A percentile compares a stretch with the other conserved stretches of the same genome.
Conservation (phyloP, 805 yeast genomes). For the Myxozyma geophila region DNA sequence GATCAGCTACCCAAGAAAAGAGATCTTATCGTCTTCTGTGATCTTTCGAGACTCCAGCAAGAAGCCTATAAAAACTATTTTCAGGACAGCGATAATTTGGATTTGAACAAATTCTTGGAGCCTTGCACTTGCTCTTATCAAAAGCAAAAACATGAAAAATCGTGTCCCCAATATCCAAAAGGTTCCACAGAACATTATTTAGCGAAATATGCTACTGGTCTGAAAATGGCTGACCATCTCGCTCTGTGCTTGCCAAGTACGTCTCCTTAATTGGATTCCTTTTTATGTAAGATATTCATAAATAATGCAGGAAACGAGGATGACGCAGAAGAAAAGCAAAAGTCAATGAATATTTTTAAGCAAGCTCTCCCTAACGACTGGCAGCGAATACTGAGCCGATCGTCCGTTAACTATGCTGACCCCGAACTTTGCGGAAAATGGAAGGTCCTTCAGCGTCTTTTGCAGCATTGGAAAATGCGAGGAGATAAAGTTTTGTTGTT, state of each 20-base stretch:
- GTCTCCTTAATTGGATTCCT: background rate
- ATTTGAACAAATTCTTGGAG: background rate
- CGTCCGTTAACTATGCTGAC: conserved; percentile 25
- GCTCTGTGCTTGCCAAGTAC: conserved; percentile 27
- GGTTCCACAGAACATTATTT: conserved; percentile 23
- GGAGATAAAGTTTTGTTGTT: conserved; percentile 32
- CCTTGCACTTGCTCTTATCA: conserved; percentile 11
- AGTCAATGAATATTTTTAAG: conserved; percentile 13
- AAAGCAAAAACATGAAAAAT: background rate
- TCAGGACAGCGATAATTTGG: conserved; percentile 7
- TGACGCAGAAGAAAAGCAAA: background rate
- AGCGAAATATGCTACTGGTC: conserved; percentile 11
- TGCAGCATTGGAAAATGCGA: conserved; percentile 17
- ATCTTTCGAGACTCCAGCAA: conserved; percentile 19
- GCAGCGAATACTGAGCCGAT: conserved; percentile 6
- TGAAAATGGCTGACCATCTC: conserved; percentile 30
- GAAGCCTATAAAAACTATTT: conserved; percentile 30
- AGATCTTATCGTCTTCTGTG: conserved; percentile 31
- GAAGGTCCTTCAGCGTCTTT: conserved; percentile 18
- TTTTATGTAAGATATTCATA: background rate
- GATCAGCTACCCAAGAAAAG: conserved; percentile 33
- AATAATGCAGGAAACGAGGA: conserved; percentile 19
- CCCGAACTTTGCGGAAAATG: conserved; percentile 34
- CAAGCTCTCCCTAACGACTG: conserved; percentile 23
- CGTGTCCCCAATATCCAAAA: background rate